These are phyloP conservation scores for Laburnicola sp. DNA, from an alignment of 2,329 filamentous ascomycete species.

Conservation along the genomic window DNA sequence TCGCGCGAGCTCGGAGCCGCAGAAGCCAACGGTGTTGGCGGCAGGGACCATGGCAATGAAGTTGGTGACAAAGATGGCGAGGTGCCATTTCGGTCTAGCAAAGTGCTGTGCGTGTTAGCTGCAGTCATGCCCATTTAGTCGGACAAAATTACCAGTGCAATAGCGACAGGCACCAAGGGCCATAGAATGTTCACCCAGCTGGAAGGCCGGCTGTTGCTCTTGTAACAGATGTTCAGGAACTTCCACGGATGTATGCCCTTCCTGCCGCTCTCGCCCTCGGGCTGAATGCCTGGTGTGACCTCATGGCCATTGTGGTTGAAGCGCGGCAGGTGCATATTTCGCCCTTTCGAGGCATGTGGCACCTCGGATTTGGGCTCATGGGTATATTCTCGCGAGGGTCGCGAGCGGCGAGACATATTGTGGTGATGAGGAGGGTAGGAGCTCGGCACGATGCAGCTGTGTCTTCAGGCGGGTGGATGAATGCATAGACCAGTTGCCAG, in stretches of 20 bases:
- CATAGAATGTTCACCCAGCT: slow-evolving; percentile 70
- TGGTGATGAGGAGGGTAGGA: slow-evolving; percentile 5
- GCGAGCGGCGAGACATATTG: not conserved
- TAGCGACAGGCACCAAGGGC: slow-evolving; percentile 73
- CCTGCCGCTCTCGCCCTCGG: slow-evolving; percentile 69
- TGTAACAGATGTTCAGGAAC: slow-evolving; percentile 66
- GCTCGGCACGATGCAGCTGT: not conserved
- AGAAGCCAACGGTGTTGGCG: slow-evolving; percentile 75
- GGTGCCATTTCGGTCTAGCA: slow-evolving; percentile 58
- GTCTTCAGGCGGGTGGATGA: not conserved
- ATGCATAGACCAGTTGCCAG: not conserved
- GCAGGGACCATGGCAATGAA: slow-evolving; percentile 79
- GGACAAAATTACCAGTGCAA: slow-evolving; percentile 58
- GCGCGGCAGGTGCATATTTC: slow-evolving; percentile 29
- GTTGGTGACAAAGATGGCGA: slow-evolving; percentile 69
- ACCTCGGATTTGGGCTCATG: slow-evolving; percentile 28
- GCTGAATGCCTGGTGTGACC: slow-evolving; percentile 49
- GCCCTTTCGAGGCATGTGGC: slow-evolving; percentile 14
- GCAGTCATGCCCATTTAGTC: not conserved
- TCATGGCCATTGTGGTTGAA: slow-evolving; percentile 52
- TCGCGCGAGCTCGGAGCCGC: slow-evolving; percentile 69
- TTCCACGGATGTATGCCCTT: slow-evolving; percentile 65
- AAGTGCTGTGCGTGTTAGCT: slow-evolving; percentile 48
- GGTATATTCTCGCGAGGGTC: slow-evolving; percentile 10
- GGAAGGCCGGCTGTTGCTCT: slow-evolving; percentile 65